A percentile compares a stretch with the other conserved stretches of the same genome.
These are phyloP conservation scores for Blastobotrys attinorum DNA, from an alignment of 805 yeast species.

Conservation along the genomic window DNA sequence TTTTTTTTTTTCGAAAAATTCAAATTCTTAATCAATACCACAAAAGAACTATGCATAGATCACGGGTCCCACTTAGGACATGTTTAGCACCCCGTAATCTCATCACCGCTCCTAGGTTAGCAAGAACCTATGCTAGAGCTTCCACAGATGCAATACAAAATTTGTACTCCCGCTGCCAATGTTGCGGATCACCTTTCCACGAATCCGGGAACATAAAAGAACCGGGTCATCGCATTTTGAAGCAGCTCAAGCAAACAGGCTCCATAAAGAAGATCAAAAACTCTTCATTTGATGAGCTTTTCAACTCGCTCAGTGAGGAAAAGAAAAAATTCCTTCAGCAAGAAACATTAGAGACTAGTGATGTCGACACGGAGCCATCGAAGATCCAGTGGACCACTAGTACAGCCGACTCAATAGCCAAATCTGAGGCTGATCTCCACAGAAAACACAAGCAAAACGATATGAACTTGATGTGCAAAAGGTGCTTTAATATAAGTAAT, in stretches of 20 bases:
- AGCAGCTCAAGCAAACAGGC: not conserved
- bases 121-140: too few species aligned
- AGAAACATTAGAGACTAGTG: conserved; percentile 5
- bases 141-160: not conserved
- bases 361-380: conserved; percentile 1
- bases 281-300: conserved; percentile 3
- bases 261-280: conserved; percentile 5
- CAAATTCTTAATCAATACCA: too few species aligned
- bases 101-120: too few species aligned
- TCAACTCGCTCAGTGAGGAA: conserved; percentile 10
- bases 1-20: too few species aligned
- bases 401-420: conserved; percentile 2
- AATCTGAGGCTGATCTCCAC: conserved; percentile 1
- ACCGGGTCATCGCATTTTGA: conserved; percentile 4
- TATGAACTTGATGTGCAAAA: conserved; percentile 15
- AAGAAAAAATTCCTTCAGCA: conserved; percentile 10
- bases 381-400: conserved; percentile 4
- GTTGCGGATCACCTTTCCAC: conserved; percentile 10
- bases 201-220: not conserved
- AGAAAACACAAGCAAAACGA: conserved; percentile 8
- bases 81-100: too few species aligned
- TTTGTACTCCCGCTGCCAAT: conserved; percentile 2
- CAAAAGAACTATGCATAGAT: too few species aligned
- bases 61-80: too few species aligned
- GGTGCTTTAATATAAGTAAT: conserved; percentile 17